Conservation (phyloP, 2,329 filamentous ascomycete species). For the Aspergillus ibericus region DNA sequence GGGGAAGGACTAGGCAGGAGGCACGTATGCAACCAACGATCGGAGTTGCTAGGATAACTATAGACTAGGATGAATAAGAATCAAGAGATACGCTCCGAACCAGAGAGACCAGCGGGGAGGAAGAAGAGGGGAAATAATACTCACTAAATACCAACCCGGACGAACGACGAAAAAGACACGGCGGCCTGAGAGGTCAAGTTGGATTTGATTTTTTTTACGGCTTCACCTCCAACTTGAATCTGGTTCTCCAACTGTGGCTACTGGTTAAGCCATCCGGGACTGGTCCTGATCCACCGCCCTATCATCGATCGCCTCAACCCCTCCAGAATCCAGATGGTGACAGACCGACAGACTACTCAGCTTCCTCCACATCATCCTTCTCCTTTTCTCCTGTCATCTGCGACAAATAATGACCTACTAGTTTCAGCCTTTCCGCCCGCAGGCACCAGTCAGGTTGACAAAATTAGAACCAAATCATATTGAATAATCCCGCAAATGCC, state of each 20-base stretch:
- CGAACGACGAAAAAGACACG: no score
- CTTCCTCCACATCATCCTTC: neutral
- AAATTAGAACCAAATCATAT: neutral
- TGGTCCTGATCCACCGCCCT: neutral
- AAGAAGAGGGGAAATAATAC: no score
- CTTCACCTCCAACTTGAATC: no score
- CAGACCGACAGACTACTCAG: neutral
- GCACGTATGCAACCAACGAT: neutral
- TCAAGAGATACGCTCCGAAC: neutral
- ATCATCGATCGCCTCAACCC: neutral
- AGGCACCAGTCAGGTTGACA: neutral
- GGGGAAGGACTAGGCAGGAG: neutral
- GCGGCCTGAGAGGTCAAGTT: no score
- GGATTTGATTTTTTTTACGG: no score
- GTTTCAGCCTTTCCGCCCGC: neutral
- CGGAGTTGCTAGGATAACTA: neutral
- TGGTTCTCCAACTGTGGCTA: no score
- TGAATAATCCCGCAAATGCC: conserved; percentile 2
- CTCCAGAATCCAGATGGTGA: neutral
- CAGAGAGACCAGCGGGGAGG: no score
- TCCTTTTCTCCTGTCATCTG: neutral
- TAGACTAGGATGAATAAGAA: neutral
- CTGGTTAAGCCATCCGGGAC: no score
- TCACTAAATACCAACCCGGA: no score
- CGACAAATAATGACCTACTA: neutral